Evolutionary conservation across 108 stramenopile species (phyloP), one percentile per base, ranked within the genome.

Genomic region (Cyclotella atomus): DNA sequence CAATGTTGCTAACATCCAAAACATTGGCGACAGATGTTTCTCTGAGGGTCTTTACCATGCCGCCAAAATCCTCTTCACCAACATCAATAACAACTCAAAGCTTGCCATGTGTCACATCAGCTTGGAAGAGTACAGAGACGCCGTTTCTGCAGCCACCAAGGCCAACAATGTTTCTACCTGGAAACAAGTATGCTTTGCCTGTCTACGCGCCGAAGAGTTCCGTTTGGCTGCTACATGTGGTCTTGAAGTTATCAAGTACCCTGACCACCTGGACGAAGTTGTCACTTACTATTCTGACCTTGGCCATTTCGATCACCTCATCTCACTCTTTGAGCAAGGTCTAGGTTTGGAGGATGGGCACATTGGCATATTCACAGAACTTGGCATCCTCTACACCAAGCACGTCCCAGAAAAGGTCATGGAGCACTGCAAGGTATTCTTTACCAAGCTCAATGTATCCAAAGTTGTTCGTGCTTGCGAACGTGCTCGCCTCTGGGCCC

Each of bases 71-170:
- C 82, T 99, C 33, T 99, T 94, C 89, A 91, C 87, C 65, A 96
- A 86, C 68, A 98, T 97, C 91, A 97, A 97, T 95, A 99, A 99
- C 92, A 99, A 99, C 85, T 98, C 99, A 50, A 98, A 98, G 92
- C 92, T 99, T 56, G 99, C 99, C 30, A 89, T 98, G 33, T 98
- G 98, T 86, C 95, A 96, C 77, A 95, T 99, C 66, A 93, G 98
- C 66, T 87, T 99, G 65, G 96, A 93, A 28, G 96, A 97, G 76
- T 99, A 91, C 96, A 77, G 98, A 61, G 99, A 99, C 60, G 99
- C 99, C 41, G 99, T 99, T 69, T 95, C 97, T 43, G 98, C 99
- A 2, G 99, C 99, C 6, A 88, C 85, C 23, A 96, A 97, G 87
- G 99, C 99, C 46, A 99, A 99, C 89, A 95, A 92, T 71, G 95